Base-by-base conservation (phyloP, 2,329 filamentous ascomycete species). In the Talaromyces sp. region DNA sequence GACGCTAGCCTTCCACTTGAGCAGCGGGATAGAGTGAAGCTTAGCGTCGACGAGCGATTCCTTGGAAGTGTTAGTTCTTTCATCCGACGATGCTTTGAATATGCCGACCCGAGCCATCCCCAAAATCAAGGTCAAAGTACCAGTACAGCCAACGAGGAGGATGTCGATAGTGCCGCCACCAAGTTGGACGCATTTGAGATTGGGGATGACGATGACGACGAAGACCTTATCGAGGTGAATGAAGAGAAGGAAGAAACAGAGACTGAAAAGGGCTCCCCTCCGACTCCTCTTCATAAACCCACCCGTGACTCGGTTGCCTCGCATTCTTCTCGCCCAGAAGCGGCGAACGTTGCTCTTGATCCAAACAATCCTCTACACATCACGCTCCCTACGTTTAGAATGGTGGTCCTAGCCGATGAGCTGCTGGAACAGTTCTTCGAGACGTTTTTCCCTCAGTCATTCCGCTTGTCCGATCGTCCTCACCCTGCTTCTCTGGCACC, bases 361-460 rank as follows among this genome's bases (percentile, higher is more conserved):
- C 95, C 95, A 2, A 89, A 92, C 30, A 94, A 96, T 65, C 95
- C 95, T 6, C 84, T 99, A 0, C 90, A 97, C 73, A 97, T 99
- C 71, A 98, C 95, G 0, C 84, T 99, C 1, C 95, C 95, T 0
- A 99, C 95, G 0, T 99, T 99, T 83, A 89, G 95, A 66, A 99
- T 99, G 95, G 92, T 99, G 3, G 91, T 99, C 9, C 86, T 99
- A 7, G 95, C 95, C 51, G 95, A 99, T 71, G 95, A 99, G 75
- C 84, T 96, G 0, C 85, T 99, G 5, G 94, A 99, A 71, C 91
- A 96, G 68, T 99, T 99, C 78, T 99, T 99, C 73, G 95, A 99
- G 78, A 91, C 91, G 0, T 96, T 92, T 47, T 97, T 98, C 78
- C 92, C 94, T 0, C 87, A 90, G 57, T 96, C 92, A 1, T 96